These are phyloP conservation scores for Blastobotrys apis DNA, from an alignment of 1,139 yeast genomes.

Conservation along the genomic window DNA sequence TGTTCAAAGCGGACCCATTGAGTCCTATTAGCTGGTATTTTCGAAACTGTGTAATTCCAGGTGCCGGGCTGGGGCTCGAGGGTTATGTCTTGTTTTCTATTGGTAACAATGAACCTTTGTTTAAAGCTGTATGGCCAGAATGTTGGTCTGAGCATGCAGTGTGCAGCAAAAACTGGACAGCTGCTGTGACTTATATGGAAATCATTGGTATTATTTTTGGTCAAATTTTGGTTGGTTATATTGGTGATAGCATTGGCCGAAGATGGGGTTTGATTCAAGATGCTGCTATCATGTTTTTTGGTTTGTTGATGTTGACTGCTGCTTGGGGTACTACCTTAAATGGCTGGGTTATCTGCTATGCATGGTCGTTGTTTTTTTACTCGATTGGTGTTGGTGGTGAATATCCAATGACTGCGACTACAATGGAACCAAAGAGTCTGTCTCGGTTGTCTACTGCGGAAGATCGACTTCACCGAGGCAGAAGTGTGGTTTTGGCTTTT, in stretches of 20 bases:
- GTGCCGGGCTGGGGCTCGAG: constrained; percentile 38
- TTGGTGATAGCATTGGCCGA: constrained; percentile 85
- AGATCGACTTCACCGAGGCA: constrained; percentile 41
- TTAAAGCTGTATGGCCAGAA: constrained; percentile 37
- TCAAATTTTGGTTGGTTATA: constrained; percentile 77
- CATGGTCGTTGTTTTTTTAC: constrained; percentile 52
- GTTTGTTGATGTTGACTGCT: constrained; percentile 73
- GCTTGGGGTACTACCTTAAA: constrained; percentile 37
- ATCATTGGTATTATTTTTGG: constrained; percentile 89
- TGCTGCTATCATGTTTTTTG: constrained; percentile 44
- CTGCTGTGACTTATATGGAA: constrained; percentile 34
- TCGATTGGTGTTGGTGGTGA: constrained; percentile 99
- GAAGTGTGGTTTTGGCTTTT: constrained; percentile 39
- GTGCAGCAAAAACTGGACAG: constrained; percentile 36
- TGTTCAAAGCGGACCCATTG: constrained; percentile 35
- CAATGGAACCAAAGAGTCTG: constrained; percentile 37
- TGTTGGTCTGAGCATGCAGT: constrained; percentile 34
- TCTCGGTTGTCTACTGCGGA: constrained; percentile 30
- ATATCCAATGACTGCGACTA: constrained; percentile 85
- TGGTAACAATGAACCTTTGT: constrained; percentile 34
- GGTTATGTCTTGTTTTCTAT: constrained; percentile 39
- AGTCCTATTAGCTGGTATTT: constrained; percentile 37
- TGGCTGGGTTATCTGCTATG: constrained; percentile 54
- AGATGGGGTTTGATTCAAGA: constrained; percentile 59
- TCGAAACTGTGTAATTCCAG: constrained; percentile 37